These are phyloP conservation scores for Trypanosoma brucei DNA, from an alignment of 208 protist genomes.

Conservation along the genomic window DNA sequence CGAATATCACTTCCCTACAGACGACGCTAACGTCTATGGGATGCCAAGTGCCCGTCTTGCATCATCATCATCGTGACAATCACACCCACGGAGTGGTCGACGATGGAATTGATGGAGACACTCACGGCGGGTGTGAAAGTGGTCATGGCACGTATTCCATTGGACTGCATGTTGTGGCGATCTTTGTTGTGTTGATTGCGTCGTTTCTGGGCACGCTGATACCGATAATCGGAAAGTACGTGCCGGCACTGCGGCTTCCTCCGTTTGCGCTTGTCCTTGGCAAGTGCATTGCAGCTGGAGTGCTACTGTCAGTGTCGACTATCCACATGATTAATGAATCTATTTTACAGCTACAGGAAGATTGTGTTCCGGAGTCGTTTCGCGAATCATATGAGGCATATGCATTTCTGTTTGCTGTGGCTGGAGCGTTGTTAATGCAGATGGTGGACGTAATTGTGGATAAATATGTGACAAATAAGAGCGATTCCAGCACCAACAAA, in stretches of 20 bases:
- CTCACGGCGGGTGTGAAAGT: constrained; percentile 25
- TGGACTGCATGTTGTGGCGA: constrained; percentile 48
- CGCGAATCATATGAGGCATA: constrained; percentile 32
- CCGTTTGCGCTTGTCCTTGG: constrained; percentile 41
- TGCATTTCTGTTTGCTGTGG: constrained; percentile 43
- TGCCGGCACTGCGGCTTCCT: constrained; percentile 22
- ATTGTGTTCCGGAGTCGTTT: constrained; percentile 37
- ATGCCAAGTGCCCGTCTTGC: background rate
- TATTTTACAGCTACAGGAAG: constrained; percentile 24
- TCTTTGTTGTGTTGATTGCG: constrained; percentile 59
- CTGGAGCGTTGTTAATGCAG: constrained; percentile 54
- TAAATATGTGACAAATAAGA: constrained; percentile 19
- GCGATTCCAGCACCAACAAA: background rate
- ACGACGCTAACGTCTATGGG: background rate
- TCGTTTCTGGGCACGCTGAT: constrained; percentile 39
- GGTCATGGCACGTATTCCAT: constrained; percentile 32
- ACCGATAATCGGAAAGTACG: constrained; percentile 43
- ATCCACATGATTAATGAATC: constrained; percentile 65
- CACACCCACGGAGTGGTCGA: background rate
- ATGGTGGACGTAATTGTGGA: constrained; percentile 35
- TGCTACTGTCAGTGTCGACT: constrained; percentile 46
- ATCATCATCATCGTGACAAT: constrained; percentile 3
- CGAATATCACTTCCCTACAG: background rate
- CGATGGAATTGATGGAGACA: constrained; percentile 10
- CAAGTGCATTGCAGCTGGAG: constrained; percentile 53